These are phyloP conservation scores for Populus trichocarpa DNA, from an alignment of 441 rosid species.

Conservation along the genomic window DNA sequence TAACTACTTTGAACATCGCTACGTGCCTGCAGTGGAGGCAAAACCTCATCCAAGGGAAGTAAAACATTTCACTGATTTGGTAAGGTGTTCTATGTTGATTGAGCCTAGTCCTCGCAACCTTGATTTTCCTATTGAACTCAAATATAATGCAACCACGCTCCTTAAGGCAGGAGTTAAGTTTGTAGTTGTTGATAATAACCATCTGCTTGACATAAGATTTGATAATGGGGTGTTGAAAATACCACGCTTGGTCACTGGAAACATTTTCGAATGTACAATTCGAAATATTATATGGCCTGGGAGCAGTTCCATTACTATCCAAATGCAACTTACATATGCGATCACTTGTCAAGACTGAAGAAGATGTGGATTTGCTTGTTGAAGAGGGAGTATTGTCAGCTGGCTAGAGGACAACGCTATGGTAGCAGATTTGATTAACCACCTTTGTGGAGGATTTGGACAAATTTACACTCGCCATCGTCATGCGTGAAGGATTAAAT, in stretches of 20 bases:
- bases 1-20: too few relatives aligned
- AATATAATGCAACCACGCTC: too few relatives aligned
- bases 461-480: slow-evolving; percentile 21
- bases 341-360: slow-evolving; percentile 20
- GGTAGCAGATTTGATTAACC: slow-evolving; percentile 14
- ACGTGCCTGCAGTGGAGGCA: too few relatives aligned
- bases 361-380: slow-evolving; percentile 31
- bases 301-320: slow-evolving; percentile 34
- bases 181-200: too few relatives aligned
- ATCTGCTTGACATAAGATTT: too few relatives aligned
- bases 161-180: too few relatives aligned
- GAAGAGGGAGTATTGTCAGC: slow-evolving; percentile 5
- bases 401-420: slow-evolving; percentile 3
- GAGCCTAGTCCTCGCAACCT: too few relatives aligned
- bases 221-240: slow-evolving; percentile 1
- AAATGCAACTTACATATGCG: slow-evolving; percentile 21
- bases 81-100: too few relatives aligned
- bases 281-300: slow-evolving; percentile 24
- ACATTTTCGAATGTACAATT: slow-evolving; percentile 14
- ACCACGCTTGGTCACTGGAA: slow-evolving; percentile 17
- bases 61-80: too few relatives aligned
- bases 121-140: too few relatives aligned
- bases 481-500: too few relatives aligned
- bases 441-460: slow-evolving; percentile 21
- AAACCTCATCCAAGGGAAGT: too few relatives aligned